Base-by-base conservation (phyloP, 176 grass and related monocot species). In the Aegilops longissima region DNA sequence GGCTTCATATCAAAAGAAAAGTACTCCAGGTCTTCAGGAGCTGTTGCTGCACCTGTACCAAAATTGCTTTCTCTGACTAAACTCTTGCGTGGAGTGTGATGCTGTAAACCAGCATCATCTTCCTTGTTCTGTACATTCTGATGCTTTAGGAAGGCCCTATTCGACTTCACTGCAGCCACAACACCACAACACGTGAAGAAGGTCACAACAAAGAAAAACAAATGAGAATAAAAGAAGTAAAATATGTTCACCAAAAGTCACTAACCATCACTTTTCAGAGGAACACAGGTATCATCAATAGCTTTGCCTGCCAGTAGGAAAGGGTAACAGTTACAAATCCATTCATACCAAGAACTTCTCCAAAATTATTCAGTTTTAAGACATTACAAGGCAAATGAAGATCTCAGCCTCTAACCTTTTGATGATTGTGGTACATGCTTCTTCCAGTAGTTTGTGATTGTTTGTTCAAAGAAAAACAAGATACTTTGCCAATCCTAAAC, bases 401-500 rank as follows among this genome's bases (percentile, higher is more conserved):
- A 76, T 76, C 13, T 29, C 14, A 68, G 65, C 61, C 39, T 54
- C 72, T 89, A 88, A 94, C 96, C 96, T 92, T 95, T 80, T 77
- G 64, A 70, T 42, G 36, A 73, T 65, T 85, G 81, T 7, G 25
- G 42, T 76, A 82, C 27, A 84, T 88, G 78, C 70, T 86, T 81
- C 78, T 94, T 87, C 96, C 96, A 98, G 86, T 86, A 90, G 23
- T 86, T 86, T 82, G 47, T 91, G 17, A 94, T 79, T 75, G 90
- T 82, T 88, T 84, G 66, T 81, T 98, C 96, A 91, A 95, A 88
- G 86, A 95, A 98, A 89, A 86, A 85, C 86, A 98, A 94, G 77
- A 95, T 78, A 88, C 44, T 81, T 85, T 82, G 82, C 91, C 90
- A 98, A 38, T 98, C 93, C 96, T 98, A 78, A 35, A 82, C 74